Evolutionary conservation across 176 grass and related monocot species (phyloP).

Genomic region (Oryza coarctata): DNA sequence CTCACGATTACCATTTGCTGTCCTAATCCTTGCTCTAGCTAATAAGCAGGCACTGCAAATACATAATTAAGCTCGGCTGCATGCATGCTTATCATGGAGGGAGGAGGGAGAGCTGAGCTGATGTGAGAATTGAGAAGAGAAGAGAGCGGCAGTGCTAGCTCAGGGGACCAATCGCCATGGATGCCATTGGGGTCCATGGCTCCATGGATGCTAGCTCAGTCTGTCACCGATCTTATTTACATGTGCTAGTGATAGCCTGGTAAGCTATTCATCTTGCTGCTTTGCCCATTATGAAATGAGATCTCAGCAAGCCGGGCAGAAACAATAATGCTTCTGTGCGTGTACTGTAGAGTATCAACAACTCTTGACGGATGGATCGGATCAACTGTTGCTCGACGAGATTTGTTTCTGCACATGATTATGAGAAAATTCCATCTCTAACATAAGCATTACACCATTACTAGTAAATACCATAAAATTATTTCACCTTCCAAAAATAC

Average conservation of each 20-base stretch:
- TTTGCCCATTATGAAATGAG: conserved; percentile 29
- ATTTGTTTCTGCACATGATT: not conserved
- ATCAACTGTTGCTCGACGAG: not conserved
- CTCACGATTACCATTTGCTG: conserved; percentile 2
- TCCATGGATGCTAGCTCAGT: not conserved
- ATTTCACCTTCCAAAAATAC: too few relatives aligned
- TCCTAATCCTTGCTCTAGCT: not conserved
- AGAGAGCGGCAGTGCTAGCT: not conserved
- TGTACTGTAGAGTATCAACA: not conserved
- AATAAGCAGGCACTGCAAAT: not conserved
- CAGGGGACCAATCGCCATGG: conserved; percentile 17
- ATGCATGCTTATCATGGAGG: conserved; percentile 5
- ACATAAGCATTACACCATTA: too few relatives aligned
- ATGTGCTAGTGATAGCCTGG: not conserved
- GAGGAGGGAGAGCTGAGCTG: conserved; percentile 4
- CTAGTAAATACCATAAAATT: too few relatives aligned
- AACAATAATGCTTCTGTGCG: not conserved
- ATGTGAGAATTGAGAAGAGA: conserved; percentile 6
- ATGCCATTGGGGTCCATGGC: not conserved
- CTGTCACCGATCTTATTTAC: conserved; percentile 34
- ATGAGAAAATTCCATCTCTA: too few relatives aligned
- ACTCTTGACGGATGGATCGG: not conserved
- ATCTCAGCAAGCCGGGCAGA: not conserved
- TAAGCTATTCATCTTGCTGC: not conserved
- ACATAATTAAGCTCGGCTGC: not conserved